Conservation (phyloP, 768 basidiomycete genomes). For the Sistotremastrum niveocremeum region DNA sequence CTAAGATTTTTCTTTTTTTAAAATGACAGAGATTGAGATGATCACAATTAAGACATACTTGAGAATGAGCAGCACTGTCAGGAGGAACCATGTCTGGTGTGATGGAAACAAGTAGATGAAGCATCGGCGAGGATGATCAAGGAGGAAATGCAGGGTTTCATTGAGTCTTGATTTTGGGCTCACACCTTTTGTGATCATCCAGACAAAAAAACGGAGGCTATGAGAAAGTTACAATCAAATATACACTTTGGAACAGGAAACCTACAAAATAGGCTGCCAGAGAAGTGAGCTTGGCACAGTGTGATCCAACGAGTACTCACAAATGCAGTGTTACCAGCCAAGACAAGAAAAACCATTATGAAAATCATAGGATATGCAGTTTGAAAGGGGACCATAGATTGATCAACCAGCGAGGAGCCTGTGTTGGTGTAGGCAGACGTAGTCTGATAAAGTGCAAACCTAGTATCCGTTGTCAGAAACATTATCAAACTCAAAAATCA, state of each 20-base stretch:
- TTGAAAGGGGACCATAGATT: conserved; percentile 88
- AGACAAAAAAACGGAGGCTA: conserved; percentile 75
- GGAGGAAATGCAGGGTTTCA: conserved; percentile 80
- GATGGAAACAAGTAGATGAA: conserved; percentile 86
- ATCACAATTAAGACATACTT: conserved; percentile 36
- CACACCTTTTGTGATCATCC: conserved; percentile 52
- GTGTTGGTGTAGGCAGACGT: conserved; percentile 83
- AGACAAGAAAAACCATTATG: conserved; percentile 55
- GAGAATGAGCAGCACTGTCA: conserved; percentile 50
- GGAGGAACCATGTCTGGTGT: conserved; percentile 87
- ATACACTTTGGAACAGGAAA: conserved; percentile 6
- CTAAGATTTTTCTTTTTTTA: too few relatives aligned
- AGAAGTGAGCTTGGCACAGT: conserved; percentile 1
- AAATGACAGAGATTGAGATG: too few relatives aligned
- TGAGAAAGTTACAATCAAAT: not conserved
- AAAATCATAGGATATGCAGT: conserved; percentile 71
- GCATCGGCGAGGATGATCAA: conserved; percentile 90
- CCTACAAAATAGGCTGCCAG: conserved; percentile 74
- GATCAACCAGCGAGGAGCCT: conserved; percentile 76
- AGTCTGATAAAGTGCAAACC: conserved; percentile 79
- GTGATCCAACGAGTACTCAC: conserved; percentile 36
- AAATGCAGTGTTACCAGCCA: conserved; percentile 89
- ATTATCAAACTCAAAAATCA: not conserved
- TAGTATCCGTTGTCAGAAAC: conserved; percentile 16
- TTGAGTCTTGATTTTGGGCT: conserved; percentile 43